Evolutionary conservation across 2,329 filamentous ascomycete genomes (phyloP).

Genomic region (Cladosporium austrohemisphaericum): DNA sequence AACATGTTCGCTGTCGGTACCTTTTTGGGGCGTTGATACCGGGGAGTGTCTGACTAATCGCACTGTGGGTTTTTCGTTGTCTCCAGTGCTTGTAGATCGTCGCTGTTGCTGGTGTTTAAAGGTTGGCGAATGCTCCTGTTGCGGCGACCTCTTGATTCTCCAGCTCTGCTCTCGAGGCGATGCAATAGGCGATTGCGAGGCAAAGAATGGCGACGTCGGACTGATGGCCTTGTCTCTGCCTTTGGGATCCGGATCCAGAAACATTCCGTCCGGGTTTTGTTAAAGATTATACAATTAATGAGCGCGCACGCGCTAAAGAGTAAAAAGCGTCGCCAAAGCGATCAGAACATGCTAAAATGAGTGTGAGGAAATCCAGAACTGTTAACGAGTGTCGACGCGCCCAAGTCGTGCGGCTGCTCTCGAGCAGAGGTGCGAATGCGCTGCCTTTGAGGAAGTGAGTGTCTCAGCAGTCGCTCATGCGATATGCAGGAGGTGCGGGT

Average conservation of each 20-base stretch:
- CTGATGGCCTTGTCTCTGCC: slow-evolving; percentile 16
- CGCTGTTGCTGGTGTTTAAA: slow-evolving; percentile 21
- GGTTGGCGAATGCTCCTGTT: slow-evolving; percentile 28
- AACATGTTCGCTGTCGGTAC: slow-evolving; percentile 15
- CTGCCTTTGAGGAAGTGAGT: slow-evolving; percentile 15
- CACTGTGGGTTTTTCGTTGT: slow-evolving; percentile 27
- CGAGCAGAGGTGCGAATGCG: slow-evolving; percentile 8
- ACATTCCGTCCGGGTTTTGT: slow-evolving; percentile 26
- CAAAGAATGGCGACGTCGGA: slow-evolving; percentile 21
- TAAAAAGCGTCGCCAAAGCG: slow-evolving; percentile 9
- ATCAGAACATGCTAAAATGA: slow-evolving; percentile 22
- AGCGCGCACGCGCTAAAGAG: slow-evolving; percentile 2
- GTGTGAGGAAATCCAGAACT: slow-evolving; percentile 15
- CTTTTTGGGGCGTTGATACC: slow-evolving; percentile 18
- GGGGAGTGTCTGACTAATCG: slow-evolving; percentile 31
- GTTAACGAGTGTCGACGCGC: slow-evolving; percentile 9
- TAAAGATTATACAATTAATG: slow-evolving; percentile 11
- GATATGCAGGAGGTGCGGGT: slow-evolving; percentile 19
- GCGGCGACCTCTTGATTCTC: slow-evolving; percentile 22
- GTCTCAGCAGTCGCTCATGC: slow-evolving; percentile 26
- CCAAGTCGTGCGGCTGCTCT: slow-evolving; percentile 4
- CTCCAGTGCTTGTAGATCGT: slow-evolving; percentile 11
- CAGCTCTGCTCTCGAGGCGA: slow-evolving; percentile 22
- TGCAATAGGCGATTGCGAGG: slow-evolving; percentile 22
- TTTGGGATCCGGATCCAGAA: slow-evolving; percentile 31